These are phyloP conservation scores for Trichoderma endophyticum DNA, from an alignment of 2,329 filamentous ascomycete genomes.

Conservation along the genomic window DNA sequence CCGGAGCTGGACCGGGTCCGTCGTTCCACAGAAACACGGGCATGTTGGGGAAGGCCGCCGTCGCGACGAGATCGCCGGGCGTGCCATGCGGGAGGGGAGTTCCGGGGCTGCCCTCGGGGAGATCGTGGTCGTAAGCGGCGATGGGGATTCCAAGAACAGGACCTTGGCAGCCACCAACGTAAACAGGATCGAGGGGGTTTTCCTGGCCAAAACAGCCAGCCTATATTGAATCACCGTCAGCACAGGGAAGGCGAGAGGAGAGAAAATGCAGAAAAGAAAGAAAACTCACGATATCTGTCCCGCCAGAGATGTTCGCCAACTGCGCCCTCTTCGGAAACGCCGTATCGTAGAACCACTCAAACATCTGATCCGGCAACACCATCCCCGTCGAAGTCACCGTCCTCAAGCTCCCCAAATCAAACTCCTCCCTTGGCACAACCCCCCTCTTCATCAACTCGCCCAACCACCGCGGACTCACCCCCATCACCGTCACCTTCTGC, in stretches of 20 bases:
- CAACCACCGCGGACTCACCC: conserved; percentile 74
- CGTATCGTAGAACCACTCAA: conserved; percentile 73
- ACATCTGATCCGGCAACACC: conserved; percentile 73
- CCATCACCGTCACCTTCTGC: conserved; percentile 67
- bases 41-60: conserved; percentile 70
- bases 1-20: conserved; percentile 38
- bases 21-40: conserved; percentile 66
- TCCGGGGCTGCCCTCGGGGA: conserved; percentile 44
- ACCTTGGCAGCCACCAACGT: conserved; percentile 53
- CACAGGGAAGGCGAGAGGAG: too few relatives aligned
- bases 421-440: conserved; percentile 59
- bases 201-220: conserved; percentile 60
- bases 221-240: conserved; percentile 27
- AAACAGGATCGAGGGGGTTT: conserved; percentile 67
- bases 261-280: background rate
- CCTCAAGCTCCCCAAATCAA: conserved; percentile 59
- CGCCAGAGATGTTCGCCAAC: conserved; percentile 71
- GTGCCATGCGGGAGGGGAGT: conserved; percentile 53
- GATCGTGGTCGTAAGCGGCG: conserved; percentile 61
- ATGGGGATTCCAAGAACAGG: conserved; percentile 49
- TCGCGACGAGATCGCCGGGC: conserved; percentile 72
- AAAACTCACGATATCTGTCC: conserved; percentile 66
- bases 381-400: conserved; percentile 73
- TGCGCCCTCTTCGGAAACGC: conserved; percentile 67
- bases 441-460: conserved; percentile 65